A percentile compares a stretch with the other conserved stretches of the same genome.
Evolutionary conservation across 2,329 filamentous ascomycete genomes (phyloP).

Genomic region (Myriosclerotinia scirpicola): DNA sequence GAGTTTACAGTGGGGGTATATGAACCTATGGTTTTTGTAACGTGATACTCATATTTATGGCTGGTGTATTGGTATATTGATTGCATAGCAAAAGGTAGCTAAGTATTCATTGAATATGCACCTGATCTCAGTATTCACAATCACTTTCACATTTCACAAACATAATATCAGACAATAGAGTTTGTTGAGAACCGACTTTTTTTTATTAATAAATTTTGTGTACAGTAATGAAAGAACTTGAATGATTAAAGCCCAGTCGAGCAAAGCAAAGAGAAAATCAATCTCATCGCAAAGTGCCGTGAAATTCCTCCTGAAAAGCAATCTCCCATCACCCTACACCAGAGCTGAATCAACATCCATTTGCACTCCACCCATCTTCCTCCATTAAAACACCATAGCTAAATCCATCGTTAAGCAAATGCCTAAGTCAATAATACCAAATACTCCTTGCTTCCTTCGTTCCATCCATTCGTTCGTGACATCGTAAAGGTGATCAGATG

Average conservation of each 20-base stretch:
- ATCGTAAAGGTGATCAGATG: conserved; percentile 1
- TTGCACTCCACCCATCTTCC: neutral
- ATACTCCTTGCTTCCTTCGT: conserved; percentile 6
- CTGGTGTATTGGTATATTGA: no score
- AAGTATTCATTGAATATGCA: no score
- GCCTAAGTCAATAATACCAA: neutral
- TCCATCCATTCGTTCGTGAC: conserved; percentile 16
- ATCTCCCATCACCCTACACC: neutral
- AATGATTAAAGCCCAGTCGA: neutral
- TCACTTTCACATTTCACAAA: neutral
- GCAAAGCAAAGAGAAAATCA: neutral
- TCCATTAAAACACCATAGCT: neutral
- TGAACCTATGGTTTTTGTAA: no score
- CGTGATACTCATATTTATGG: no score
- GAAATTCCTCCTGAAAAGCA: neutral
- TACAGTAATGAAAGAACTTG: conserved; percentile 5
- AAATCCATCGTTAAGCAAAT: conserved; percentile 4
- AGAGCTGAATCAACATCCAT: neutral
- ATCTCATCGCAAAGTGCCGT: conserved; percentile 1
- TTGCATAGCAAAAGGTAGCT: no score
- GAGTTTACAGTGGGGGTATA: no score
- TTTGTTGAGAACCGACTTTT: neutral
- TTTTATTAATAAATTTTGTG: neutral
- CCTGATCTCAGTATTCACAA: no score
- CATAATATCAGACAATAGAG: neutral